Conservation (phyloP, 2,329 filamentous ascomycete species). For the Pleurostoma richardsiae region DNA sequence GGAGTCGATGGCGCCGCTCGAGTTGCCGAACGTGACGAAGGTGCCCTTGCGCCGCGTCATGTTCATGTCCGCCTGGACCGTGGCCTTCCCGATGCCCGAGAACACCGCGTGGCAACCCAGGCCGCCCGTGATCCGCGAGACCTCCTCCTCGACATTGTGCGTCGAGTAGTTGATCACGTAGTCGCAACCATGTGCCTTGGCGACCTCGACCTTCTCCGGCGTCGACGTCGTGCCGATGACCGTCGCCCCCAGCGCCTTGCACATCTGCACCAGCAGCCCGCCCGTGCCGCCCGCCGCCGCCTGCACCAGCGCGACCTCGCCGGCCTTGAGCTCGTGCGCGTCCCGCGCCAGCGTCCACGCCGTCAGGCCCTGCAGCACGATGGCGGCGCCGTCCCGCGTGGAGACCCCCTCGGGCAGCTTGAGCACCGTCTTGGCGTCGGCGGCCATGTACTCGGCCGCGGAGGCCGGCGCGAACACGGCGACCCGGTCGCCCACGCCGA, state of each 20-base stretch:
- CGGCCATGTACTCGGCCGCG: conserved; percentile 52
- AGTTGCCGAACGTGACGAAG: conserved; percentile 76
- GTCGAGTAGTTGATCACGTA: conserved; percentile 65
- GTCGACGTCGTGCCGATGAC: conserved; percentile 77
- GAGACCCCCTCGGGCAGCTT: conserved; percentile 59
- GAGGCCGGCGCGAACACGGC: conserved; percentile 21
- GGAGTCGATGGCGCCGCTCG: conserved; percentile 67
- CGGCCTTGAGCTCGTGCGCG: conserved; percentile 28
- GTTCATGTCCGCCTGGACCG: conserved; percentile 75
- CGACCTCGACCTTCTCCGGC: conserved; percentile 65
- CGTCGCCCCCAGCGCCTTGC: conserved; percentile 67
- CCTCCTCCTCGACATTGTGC: conserved; percentile 51
- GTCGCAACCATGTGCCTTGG: conserved; percentile 65
- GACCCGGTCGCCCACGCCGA: conserved; percentile 5
- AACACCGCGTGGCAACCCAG: conserved; percentile 73
- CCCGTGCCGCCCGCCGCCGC: conserved; percentile 82
- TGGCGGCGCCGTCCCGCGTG: conserved; percentile 60
- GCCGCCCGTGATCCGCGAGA: conserved; percentile 64
- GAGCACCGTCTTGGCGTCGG: conserved; percentile 48
- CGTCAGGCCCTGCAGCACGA: conserved; percentile 73
- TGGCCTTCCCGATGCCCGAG: conserved; percentile 78
- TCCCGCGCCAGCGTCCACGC: conserved; percentile 75
- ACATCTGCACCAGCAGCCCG: conserved; percentile 67
- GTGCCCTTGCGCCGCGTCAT: conserved; percentile 70
- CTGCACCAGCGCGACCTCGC: conserved; percentile 64